phyloP scores from a whole-genome alignment of 441 rosid genomes.

The Gossypium lobatum region DNA sequence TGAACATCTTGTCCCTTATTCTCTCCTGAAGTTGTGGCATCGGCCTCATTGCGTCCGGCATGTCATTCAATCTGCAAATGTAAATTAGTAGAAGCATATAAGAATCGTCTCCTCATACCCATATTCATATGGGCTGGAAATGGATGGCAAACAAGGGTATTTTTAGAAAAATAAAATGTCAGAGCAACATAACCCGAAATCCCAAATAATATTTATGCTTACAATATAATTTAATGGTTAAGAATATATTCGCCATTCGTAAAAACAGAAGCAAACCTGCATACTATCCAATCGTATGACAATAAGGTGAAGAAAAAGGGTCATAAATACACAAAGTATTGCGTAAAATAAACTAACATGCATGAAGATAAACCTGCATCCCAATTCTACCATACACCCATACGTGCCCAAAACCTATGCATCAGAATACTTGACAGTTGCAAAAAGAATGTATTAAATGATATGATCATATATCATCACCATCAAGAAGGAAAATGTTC shows the following conservation, averaged over 20 bases:
- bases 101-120: not conserved
- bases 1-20: constrained; percentile 31
- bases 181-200: not conserved
- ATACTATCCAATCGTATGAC: not conserved
- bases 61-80: constrained; percentile 38
- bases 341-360: not conserved
- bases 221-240: not conserved
- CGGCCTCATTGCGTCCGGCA: constrained; percentile 37
- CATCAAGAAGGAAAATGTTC: not conserved
- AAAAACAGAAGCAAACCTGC: not conserved
- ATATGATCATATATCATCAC: not conserved
- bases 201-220: not conserved
- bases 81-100: not conserved
- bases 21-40: constrained; percentile 46
- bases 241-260: not conserved
- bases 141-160: not conserved
- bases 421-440: not conserved
- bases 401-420: not conserved
- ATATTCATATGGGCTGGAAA: not conserved
- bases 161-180: not conserved
- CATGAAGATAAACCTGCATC: constrained; percentile 1
- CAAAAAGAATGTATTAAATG: not conserved
- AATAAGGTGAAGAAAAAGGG: not conserved
- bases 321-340: not conserved
- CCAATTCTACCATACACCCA: not conserved